Base-by-base conservation (phyloP, 2,329 filamentous ascomycete genomes). In the Phyllachora maydis region DNA sequence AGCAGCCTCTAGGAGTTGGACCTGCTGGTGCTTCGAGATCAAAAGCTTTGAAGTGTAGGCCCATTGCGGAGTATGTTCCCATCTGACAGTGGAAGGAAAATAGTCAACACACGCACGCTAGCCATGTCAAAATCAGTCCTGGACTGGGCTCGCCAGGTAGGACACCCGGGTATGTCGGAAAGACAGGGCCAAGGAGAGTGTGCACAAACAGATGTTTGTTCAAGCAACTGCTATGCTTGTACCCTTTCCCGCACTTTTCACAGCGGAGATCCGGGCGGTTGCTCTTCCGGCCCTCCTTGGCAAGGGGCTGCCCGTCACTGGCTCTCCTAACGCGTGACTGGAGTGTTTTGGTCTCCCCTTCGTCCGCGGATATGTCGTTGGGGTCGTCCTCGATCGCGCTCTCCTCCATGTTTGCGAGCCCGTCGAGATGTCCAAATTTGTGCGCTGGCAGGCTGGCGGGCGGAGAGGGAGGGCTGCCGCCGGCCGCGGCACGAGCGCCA, bases 171-270 rank as follows among this genome's bases (percentile, higher is more conserved):
- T 32, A 32, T 30, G 26, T 27, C 29, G 26, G 29, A 35, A 31
- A 41, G 46, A 38, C 43, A 37, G 39, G 35, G 39, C 41, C 45
- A 35, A 36, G 34, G 36, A 35, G 33, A 38, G 27, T 34, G 69
- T 63, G 57, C 63, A 92, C 88, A 68, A 72, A 95, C 88, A 93
- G 75, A 72, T 98, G 88, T 69, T 95, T 98, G 49, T 79, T 90
- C 62, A 98, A 70, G 70, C 88, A 98, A 61, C 88, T 95, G 70
- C 83, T 91, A 65, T 98, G 88, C 71, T 98, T 98, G 69, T 98
- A 98, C 55, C 82, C 82, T 65, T 98, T 98, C 52, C 85, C 85
- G 60, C 88, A 98, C 54, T 83, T 85, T 47, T 92, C 81, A 59
- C 88, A 98, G 52, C 77, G 81, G 46, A 98, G 68, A 49, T 95